Percentiles rank a stretch among this genome's conserved stretches.
Conservation (phyloP, 805 yeast species). For the Candida hungchunana region DNA sequence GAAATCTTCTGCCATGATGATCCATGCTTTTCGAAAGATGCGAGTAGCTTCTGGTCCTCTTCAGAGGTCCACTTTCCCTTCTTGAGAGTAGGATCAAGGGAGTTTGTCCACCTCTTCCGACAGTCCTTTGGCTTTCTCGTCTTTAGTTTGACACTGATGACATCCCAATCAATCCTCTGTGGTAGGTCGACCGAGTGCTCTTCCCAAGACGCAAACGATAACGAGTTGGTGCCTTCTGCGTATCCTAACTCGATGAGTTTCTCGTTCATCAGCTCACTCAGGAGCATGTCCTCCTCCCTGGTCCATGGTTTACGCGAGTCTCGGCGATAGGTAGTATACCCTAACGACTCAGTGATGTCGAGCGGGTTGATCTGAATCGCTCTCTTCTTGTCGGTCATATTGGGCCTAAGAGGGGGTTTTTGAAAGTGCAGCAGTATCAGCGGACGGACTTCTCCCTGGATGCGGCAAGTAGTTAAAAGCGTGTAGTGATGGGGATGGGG, state of each 20-base stretch:
- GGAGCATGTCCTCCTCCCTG: slow-evolving; percentile 61
- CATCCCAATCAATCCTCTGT: slow-evolving; percentile 56
- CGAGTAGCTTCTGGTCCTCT: slow-evolving; percentile 65
- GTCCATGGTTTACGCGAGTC: slow-evolving; percentile 69
- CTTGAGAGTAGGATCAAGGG: slow-evolving; percentile 74
- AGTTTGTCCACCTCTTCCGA: slow-evolving; percentile 81
- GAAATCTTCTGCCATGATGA: slow-evolving; percentile 86
- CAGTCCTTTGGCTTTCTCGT: slow-evolving; percentile 75
- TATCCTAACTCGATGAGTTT: slow-evolving; percentile 32
- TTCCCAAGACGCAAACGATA: slow-evolving; percentile 27
- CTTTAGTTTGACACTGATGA: slow-evolving; percentile 43
- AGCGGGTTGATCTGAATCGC: slow-evolving; percentile 34
- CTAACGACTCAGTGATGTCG: slow-evolving; percentile 63
- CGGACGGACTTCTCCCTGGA: no score
- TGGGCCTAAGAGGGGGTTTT: no score
- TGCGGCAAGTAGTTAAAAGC: no score
- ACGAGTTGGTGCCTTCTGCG: slow-evolving; percentile 30
- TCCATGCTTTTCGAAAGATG: slow-evolving; percentile 66
- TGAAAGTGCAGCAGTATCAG: no score
- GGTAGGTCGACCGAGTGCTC: slow-evolving; percentile 23
- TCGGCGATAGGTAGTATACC: slow-evolving; percentile 68
- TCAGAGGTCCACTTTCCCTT: slow-evolving; percentile 85
- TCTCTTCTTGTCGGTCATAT: slow-evolving; percentile 20
- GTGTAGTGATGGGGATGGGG: no score
- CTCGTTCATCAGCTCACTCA: slow-evolving; percentile 40